A percentile compares a stretch with the other conserved stretches of the same genome.
These are phyloP conservation scores for Candida ortonii DNA, from an alignment of 805 yeast species.

Conservation along the genomic window DNA sequence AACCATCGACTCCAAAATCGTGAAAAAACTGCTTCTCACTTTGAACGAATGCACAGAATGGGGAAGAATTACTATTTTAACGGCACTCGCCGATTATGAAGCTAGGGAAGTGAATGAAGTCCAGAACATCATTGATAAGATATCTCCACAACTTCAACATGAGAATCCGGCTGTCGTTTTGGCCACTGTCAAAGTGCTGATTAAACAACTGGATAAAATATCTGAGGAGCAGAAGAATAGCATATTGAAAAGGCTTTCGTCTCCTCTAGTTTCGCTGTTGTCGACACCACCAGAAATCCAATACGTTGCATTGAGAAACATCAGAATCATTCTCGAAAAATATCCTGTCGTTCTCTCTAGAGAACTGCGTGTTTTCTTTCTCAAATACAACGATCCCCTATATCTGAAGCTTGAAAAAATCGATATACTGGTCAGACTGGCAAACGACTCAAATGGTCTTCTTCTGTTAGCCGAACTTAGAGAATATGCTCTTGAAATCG, in stretches of 20 bases:
- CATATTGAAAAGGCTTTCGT: conserved; percentile 67
- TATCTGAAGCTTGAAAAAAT: conserved; percentile 75
- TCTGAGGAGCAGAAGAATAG: conserved; percentile 35
- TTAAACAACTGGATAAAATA: conserved; percentile 60
- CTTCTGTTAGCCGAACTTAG: conserved; percentile 65
- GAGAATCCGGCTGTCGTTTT: conserved; percentile 94
- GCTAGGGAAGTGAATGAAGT: conserved; percentile 63
- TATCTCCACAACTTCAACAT: conserved; percentile 93
- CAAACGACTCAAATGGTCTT: conserved; percentile 56
- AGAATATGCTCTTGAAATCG: conserved; percentile 84
- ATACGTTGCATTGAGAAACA: conserved; percentile 87
- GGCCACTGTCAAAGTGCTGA: conserved; percentile 74
- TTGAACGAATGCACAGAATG: conserved; percentile 98
- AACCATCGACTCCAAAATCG: conserved; percentile 38
- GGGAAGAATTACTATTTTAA: conserved; percentile 91
- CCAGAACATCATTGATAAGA: conserved; percentile 80
- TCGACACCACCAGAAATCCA: conserved; percentile 93
- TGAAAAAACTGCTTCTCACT: conserved; percentile 70
- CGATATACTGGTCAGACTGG: conserved; percentile 69
- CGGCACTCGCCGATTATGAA: conserved; percentile 72
- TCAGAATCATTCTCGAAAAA: conserved; percentile 82
- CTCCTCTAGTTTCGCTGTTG: conserved; percentile 84
- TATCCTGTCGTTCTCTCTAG: conserved; percentile 75
- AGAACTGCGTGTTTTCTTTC: conserved; percentile 85
- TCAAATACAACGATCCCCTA: conserved; percentile 81